Conservation (phyloP, 371 early-diverging fungal genomes). For the Capillidium rhysosporum region DNA sequence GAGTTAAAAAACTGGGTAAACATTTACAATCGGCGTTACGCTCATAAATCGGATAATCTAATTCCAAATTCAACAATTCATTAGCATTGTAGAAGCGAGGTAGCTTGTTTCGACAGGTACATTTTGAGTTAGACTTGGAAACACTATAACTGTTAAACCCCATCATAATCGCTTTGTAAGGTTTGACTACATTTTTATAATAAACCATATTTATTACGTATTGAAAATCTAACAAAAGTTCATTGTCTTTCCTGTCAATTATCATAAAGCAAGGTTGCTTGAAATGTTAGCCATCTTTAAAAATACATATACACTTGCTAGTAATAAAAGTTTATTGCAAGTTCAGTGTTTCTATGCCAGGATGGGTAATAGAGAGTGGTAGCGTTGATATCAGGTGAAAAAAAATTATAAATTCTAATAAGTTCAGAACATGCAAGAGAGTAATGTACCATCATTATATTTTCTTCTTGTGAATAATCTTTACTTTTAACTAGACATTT, state of each 20-base stretch:
- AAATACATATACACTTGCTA: not conserved
- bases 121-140: conserved; percentile 4
- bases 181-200: conserved; percentile 15
- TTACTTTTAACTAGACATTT: conserved; percentile 52
- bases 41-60: conserved; percentile 29
- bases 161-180: conserved; percentile 10
- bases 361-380: not conserved
- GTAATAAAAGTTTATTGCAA: not conserved
- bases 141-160: conserved; percentile 14
- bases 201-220: conserved; percentile 21
- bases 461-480: conserved; percentile 30
- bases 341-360: not conserved
- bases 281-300: conserved; percentile 3
- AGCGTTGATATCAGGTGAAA: too few relatives aligned
- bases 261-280: conserved; percentile 12
- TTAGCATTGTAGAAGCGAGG: conserved; percentile 14
- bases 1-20: conserved; percentile 23
- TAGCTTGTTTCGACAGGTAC: conserved; percentile 2
- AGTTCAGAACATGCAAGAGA: conserved; percentile 9
- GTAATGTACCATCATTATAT: conserved; percentile 21
- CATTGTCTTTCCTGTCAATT: conserved; percentile 23
- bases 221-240: conserved; percentile 26
- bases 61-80: conserved; percentile 15
- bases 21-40: conserved; percentile 45
- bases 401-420: too few relatives aligned